Evolutionary conservation across 805 yeast genomes (phyloP), one percentile per base, ranked within the genome.

Genomic region (Hanseniaspora hatyaiensis): DNA sequence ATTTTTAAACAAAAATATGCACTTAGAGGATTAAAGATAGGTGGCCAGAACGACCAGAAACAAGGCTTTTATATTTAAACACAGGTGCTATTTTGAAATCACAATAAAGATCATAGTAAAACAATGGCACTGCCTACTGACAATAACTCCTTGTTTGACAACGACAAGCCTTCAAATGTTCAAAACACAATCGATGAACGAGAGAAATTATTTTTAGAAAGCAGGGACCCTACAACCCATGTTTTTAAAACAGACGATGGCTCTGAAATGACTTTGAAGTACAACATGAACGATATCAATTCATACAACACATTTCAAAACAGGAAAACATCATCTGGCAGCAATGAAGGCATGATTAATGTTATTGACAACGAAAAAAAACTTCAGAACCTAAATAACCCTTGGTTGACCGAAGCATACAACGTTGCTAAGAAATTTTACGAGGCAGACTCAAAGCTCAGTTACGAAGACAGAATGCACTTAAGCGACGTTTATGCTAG

Each of bases 361-460:
- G 16, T 42, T 12, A 36, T 37, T 5, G 36, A 41, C 23, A 24
- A 48, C 12, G 43, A 36, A 32, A 41, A 18, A 26, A 45, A 32
- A 18, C 31, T 42, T 4, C 43, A 49, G 15, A 34, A 49, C 11
- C 19, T 49, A 8, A 51, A 54, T 11, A 53, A 53, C 24, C 60
- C 63, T 5, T 61, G 65, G 65, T 57, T 63, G 37, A 52, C 64
- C 36, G 64, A 63, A 40, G 73, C 73, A 1, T 67, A 66, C 50
- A 52, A 64, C 12, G 55, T 59, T n/a, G 76, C 77, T 2, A 59
- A 69, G 46, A 60, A 64, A 24, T 74, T 76, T 55, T 72, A 74
- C 52, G 72, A 73, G 34, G 65, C 64, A 32, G 82, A 76, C 52
- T 69, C 67, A 31, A 57, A 52, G 4, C 56, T 76, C 34, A 65